Evolutionary conservation across 495 filamentous ascomycete species (phyloP).

Genomic region (Penicillium goetzii): DNA sequence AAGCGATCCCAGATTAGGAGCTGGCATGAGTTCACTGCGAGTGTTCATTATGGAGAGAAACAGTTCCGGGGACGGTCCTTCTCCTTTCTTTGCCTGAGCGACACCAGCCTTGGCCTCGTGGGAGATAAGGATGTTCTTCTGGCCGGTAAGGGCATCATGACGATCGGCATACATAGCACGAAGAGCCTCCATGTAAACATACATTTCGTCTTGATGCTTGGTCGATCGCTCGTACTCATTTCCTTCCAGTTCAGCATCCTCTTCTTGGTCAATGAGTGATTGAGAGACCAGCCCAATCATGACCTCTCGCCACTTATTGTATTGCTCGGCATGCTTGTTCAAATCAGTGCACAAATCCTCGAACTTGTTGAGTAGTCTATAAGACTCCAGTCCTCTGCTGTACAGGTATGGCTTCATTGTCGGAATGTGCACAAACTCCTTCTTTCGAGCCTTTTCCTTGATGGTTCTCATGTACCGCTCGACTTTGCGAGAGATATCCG

Average conservation of each 20-base stretch:
- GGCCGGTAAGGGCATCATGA: conserved; percentile 71
- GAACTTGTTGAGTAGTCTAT: conserved; percentile 58
- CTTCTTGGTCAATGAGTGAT: conserved; percentile 82
- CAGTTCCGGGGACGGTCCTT: conserved; percentile 74
- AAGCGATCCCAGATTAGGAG: conserved; percentile 62
- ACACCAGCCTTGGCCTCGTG: conserved; percentile 68
- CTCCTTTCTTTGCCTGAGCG: conserved; percentile 58
- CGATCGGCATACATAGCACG: conserved; percentile 78
- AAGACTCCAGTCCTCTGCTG: conserved; percentile 64
- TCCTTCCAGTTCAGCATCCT: conserved; percentile 70
- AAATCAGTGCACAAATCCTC: conserved; percentile 58
- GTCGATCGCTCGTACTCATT: conserved; percentile 89
- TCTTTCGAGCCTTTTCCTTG: conserved; percentile 45
- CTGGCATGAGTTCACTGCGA: conserved; percentile 61
- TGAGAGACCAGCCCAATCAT: conserved; percentile 70
- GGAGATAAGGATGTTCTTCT: conserved; percentile 76
- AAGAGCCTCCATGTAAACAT: conserved; percentile 79
- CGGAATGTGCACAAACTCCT: conserved; percentile 67
- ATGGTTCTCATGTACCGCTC: conserved; percentile 46
- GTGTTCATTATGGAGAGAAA: conserved; percentile 62
- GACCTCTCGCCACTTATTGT: conserved; percentile 73
- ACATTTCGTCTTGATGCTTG: conserved; percentile 81
- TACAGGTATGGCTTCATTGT: conserved; percentile 54
- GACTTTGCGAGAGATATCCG: conserved; percentile 56
- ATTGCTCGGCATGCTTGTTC: conserved; percentile 67